These are phyloP conservation scores for Amphicarpaea edgeworthii DNA, from an alignment of 306 rosid species.

Conservation along the genomic window DNA sequence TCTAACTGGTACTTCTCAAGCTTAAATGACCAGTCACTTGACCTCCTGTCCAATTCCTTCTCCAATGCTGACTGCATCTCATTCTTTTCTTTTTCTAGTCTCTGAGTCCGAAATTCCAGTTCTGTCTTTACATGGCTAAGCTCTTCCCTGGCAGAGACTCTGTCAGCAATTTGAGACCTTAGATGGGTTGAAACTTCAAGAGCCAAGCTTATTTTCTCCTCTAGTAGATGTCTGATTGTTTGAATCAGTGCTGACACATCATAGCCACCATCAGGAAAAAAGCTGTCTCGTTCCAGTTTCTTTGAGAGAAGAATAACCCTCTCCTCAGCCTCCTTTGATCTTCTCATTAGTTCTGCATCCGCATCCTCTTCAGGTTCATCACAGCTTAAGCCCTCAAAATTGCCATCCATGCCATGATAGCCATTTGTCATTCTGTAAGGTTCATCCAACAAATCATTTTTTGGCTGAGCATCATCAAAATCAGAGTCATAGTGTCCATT, in stretches of 20 bases:
- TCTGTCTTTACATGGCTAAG: slow-evolving; percentile 66
- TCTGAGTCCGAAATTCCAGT: slow-evolving; percentile 59
- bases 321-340: slow-evolving; percentile 81
- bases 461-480: slow-evolving; percentile 55
- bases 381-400: slow-evolving; percentile 49
- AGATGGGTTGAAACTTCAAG: slow-evolving; percentile 79
- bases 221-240: slow-evolving; percentile 64
- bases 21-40: slow-evolving; percentile 91
- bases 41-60: slow-evolving; percentile 94
- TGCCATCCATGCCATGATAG: slow-evolving; percentile 55
- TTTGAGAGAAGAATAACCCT: slow-evolving; percentile 69
- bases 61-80: slow-evolving; percentile 90
- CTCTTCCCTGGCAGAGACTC: slow-evolving; percentile 74
- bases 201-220: slow-evolving; percentile 78
- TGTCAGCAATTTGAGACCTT: slow-evolving; percentile 77
- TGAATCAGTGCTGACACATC: slow-evolving; percentile 70
- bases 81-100: slow-evolving; percentile 87
- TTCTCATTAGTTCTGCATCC: slow-evolving; percentile 69
- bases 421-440: slow-evolving; percentile 54
- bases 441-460: slow-evolving; percentile 55
- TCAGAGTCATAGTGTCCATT: slow-evolving; percentile 61
- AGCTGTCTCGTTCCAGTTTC: slow-evolving; percentile 74
- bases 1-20: slow-evolving; percentile 89
- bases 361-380: slow-evolving; percentile 63
- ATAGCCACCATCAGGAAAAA: slow-evolving; percentile 63